These are phyloP conservation scores for Pyrenophora graminea DNA, from an alignment of 2,329 filamentous ascomycete species.

Conservation along the genomic window DNA sequence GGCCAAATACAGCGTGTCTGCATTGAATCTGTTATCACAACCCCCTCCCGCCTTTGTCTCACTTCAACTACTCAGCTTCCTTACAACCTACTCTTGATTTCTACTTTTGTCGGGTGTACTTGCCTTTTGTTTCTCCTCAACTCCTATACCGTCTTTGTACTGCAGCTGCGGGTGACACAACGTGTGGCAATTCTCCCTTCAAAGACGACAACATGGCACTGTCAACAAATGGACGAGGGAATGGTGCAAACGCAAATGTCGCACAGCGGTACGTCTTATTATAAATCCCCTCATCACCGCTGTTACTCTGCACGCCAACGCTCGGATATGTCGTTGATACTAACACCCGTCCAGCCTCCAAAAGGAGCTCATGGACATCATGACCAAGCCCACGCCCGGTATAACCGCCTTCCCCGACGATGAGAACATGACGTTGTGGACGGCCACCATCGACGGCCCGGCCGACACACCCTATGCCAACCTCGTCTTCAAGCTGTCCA, in stretches of 20 bases:
- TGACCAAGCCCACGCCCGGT: constrained; percentile 91
- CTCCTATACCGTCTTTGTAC: no score
- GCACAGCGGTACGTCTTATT: constrained; percentile 50
- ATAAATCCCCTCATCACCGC: no score
- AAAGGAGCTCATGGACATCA: constrained; percentile 96
- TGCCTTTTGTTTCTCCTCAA: neutral
- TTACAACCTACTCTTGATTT: neutral
- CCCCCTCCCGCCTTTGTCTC: neutral
- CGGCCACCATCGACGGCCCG: constrained; percentile 89
- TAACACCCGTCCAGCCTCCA: constrained; percentile 68
- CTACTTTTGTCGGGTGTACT: neutral
- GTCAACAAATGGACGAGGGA: constrained; percentile 25
- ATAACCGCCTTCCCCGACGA: constrained; percentile 94
- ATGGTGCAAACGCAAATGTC: constrained; percentile 50
- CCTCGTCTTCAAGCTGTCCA: constrained; percentile 88
- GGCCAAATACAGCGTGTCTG: constrained; percentile 7
- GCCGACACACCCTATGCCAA: constrained; percentile 88
- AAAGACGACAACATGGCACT: constrained; percentile 30
- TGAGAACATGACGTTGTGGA: constrained; percentile 84
- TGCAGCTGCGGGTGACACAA: no score
- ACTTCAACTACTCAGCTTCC: neutral
- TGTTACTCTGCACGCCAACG: no score
- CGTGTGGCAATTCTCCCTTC: no score
- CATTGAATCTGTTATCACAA: neutral
- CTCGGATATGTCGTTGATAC: neutral